A percentile compares a stretch with the other conserved stretches of the same genome.
phyloP scores from a whole-genome alignment of 2,329 filamentous ascomycete genomes.

The Tolypocladium inflatum region DNA sequence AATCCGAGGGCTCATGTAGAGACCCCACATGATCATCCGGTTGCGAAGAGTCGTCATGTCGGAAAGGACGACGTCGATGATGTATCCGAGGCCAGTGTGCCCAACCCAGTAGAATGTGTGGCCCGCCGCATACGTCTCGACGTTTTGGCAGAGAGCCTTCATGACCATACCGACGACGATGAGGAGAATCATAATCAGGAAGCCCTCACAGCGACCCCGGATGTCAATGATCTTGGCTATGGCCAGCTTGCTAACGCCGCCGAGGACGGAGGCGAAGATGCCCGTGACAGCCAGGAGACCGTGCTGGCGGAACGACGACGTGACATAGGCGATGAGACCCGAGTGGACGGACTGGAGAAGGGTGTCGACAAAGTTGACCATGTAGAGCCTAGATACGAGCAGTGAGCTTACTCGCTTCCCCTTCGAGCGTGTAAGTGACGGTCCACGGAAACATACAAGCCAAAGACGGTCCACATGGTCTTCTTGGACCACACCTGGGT shows the following conservation, averaged over 20 bases:
- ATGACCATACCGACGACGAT: constrained; percentile 48
- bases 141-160: constrained; percentile 49
- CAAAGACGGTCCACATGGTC: constrained; percentile 27
- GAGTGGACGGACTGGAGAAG: constrained; percentile 27
- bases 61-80: constrained; percentile 31
- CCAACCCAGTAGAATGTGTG: constrained; percentile 58
- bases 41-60: constrained; percentile 33
- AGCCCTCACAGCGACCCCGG: constrained; percentile 37
- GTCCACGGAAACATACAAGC: constrained; percentile 19
- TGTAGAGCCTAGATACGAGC: constrained; percentile 21
- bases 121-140: constrained; percentile 50
- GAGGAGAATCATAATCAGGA: constrained; percentile 30
- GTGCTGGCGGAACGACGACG: constrained; percentile 54
- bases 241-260: constrained; percentile 26
- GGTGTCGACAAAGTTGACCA: constrained; percentile 27
- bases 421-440: background rate
- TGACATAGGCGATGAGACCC: constrained; percentile 53
- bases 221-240: constrained; percentile 41
- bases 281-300: constrained; percentile 53
- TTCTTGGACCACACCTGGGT: constrained; percentile 28
- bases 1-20: constrained; percentile 34
- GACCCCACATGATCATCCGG: constrained; percentile 30
- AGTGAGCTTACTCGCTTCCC: background rate
- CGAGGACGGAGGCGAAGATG: constrained; percentile 43
- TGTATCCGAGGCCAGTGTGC: constrained; percentile 28